Conservation (phyloP, 768 basidiomycete genomes). For the Multifurca ochricompacta region DNA sequence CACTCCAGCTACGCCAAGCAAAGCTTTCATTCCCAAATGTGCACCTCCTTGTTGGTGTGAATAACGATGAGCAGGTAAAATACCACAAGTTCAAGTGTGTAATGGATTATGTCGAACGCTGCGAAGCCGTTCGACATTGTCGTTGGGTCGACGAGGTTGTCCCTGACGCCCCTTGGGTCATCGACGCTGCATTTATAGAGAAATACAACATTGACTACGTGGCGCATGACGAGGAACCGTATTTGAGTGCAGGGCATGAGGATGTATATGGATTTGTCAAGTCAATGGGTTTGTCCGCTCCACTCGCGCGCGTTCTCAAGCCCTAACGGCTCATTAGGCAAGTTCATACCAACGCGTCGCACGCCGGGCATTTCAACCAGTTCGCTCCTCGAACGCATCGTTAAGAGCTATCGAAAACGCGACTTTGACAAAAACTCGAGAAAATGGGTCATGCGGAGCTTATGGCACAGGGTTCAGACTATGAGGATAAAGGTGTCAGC, state of each 20-base stretch:
- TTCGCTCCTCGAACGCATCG: constrained; percentile 85
- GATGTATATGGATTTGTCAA: constrained; percentile 87
- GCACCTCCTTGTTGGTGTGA: constrained; percentile 89
- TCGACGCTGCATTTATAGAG: constrained; percentile 74
- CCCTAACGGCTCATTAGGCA: constrained; percentile 42
- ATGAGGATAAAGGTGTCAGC: constrained; percentile 23
- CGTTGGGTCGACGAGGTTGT: constrained; percentile 96
- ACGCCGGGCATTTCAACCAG: constrained; percentile 95
- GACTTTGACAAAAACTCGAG: constrained; percentile 79
- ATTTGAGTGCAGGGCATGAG: constrained; percentile 65
- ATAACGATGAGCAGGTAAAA: constrained; percentile 76
- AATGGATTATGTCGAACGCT: constrained; percentile 85
- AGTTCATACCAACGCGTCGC: constrained; percentile 90
- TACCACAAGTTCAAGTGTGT: constrained; percentile 75
- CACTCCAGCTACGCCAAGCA: constrained; percentile 91
- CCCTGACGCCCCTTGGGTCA: constrained; percentile 85
- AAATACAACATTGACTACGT: constrained; percentile 92
- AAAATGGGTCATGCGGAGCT: constrained; percentile 80
- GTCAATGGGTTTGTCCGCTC: constrained; percentile 51
- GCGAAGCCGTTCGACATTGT: constrained; percentile 92
- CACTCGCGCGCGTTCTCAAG: background rate
- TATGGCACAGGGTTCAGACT: constrained; percentile 45
- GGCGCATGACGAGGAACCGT: constrained; percentile 92
- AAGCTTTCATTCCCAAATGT: constrained; percentile 90
- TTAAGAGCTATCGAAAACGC: constrained; percentile 74